Evolutionary conservation across 768 basidiomycete genomes (phyloP).

Genomic region (Pilatotrama ljubarskyi): DNA sequence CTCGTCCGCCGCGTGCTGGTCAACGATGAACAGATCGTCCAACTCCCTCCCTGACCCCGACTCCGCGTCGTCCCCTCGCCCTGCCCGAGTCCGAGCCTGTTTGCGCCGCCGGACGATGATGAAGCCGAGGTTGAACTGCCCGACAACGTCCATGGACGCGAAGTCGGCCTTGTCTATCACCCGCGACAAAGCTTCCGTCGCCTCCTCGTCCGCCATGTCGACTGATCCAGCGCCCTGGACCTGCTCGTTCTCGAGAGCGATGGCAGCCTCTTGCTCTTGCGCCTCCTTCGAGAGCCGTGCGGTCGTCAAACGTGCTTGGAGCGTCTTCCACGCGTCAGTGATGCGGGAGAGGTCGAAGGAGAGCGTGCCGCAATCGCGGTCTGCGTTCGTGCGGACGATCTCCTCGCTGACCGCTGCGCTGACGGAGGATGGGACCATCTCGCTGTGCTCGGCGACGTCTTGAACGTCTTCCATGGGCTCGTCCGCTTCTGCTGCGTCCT

Average conservation of each 20-base stretch:
- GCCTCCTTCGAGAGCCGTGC: slow-evolving; percentile 7
- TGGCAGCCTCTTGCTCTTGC: slow-evolving; percentile 2
- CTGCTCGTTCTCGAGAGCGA: not conserved
- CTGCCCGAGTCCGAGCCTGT: not conserved
- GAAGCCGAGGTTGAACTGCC: slow-evolving; percentile 97
- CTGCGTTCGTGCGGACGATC: slow-evolving; percentile 17
- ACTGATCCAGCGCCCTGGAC: slow-evolving; percentile 28
- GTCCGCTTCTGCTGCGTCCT: not conserved
- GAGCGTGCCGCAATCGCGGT: slow-evolving; percentile 6
- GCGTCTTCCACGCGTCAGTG: slow-evolving; percentile 8
- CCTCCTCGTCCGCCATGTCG: slow-evolving; percentile 54
- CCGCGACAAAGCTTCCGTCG: slow-evolving; percentile 69
- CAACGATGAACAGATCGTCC: slow-evolving; percentile 95
- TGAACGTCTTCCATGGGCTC: not conserved
- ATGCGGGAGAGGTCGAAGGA: slow-evolving; percentile 14
- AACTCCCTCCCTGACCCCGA: slow-evolving; percentile 28
- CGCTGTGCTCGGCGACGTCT: not conserved
- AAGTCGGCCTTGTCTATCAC: slow-evolving; percentile 91
- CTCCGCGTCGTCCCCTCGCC: slow-evolving; percentile 12
- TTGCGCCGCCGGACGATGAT: slow-evolving; percentile 75
- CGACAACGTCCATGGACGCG: slow-evolving; percentile 75
- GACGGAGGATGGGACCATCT: not conserved
- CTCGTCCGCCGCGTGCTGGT: slow-evolving; percentile 97
- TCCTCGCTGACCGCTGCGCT: slow-evolving; percentile 5
- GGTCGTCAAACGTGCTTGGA: not conserved